These are phyloP conservation scores for Trichoderma hamatum DNA, from an alignment of 2,329 filamentous ascomycete genomes.

Conservation along the genomic window DNA sequence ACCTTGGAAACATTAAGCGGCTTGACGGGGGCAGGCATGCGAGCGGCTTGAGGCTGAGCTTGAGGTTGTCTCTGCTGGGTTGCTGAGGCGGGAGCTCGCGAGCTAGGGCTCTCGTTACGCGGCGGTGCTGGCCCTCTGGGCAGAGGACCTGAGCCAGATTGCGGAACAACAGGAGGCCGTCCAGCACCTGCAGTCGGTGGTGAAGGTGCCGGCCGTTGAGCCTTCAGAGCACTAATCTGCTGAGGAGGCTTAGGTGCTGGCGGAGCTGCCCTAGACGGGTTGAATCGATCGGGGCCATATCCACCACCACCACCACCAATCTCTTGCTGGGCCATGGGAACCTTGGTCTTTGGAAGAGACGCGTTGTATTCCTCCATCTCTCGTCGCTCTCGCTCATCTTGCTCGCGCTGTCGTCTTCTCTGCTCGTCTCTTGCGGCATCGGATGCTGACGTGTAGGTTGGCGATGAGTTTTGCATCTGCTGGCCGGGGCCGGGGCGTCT, in stretches of 20 bases:
- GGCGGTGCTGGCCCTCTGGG: slow-evolving; percentile 47
- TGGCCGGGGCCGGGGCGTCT: slow-evolving; percentile 50
- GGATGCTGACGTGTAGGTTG: slow-evolving; percentile 54
- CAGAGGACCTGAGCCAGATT: slow-evolving; percentile 54
- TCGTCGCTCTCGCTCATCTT: slow-evolving; percentile 68
- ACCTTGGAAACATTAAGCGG: slow-evolving; percentile 79
- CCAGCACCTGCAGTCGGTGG: slow-evolving; percentile 55
- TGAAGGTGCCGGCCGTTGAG: slow-evolving; percentile 82
- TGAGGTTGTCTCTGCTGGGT: slow-evolving; percentile 53
- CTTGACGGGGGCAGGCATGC: slow-evolving; percentile 69
- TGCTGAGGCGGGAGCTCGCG: slow-evolving; percentile 60
- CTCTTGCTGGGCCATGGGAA: slow-evolving; percentile 86
- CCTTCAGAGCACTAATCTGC: slow-evolving; percentile 60
- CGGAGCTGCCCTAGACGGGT: slow-evolving; percentile 83
- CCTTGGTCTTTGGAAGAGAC: slow-evolving; percentile 78
- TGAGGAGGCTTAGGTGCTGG: slow-evolving; percentile 69
- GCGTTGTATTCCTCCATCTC: slow-evolving; percentile 90
- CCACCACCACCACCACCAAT: slow-evolving; percentile 66
- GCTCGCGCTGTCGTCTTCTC: slow-evolving; percentile 61
- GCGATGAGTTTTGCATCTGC: slow-evolving; percentile 60
- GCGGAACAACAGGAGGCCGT: slow-evolving; percentile 53
- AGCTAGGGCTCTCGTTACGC: slow-evolving; percentile 52
- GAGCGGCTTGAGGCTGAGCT: slow-evolving; percentile 46
- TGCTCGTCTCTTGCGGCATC: slow-evolving; percentile 59
- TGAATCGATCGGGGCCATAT: slow-evolving; percentile 72